Conservation (phyloP, 768 basidiomycete genomes). For the Pholiota microspora region DNA sequence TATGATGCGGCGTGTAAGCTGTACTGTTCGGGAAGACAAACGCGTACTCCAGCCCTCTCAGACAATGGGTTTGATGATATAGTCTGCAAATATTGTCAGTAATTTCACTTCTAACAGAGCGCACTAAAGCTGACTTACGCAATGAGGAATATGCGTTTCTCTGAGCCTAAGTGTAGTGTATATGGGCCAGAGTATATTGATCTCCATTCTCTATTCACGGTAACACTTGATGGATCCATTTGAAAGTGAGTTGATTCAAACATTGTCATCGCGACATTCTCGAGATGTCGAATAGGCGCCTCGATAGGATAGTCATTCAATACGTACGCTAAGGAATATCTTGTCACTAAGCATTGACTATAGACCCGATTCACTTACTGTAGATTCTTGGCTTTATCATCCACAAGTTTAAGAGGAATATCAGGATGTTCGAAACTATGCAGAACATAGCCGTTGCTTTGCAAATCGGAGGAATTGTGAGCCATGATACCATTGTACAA, state of each 20-base stretch:
- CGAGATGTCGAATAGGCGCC: constrained; percentile 4
- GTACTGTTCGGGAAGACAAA: constrained; percentile 5
- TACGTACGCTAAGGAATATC: background rate
- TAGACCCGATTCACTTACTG: background rate
- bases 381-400: background rate
- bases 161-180: constrained; percentile 7
- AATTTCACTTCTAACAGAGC: background rate
- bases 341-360: background rate
- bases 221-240: constrained; percentile 4
- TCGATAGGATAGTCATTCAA: constrained; percentile 8
- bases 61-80: constrained; percentile 9
- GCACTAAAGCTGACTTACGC: background rate
- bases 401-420: background rate
- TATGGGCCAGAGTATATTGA: constrained; percentile 10
- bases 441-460: background rate
- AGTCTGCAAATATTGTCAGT: background rate
- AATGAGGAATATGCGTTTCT: constrained; percentile 7
- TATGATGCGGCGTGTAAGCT: constrained; percentile 5
- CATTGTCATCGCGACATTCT: constrained; percentile 7
- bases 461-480: background rate
- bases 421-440: background rate
- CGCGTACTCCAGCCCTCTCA: constrained; percentile 7
- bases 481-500: background rate
- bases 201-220: constrained; percentile 6
- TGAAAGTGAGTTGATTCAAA: constrained; percentile 8